These are phyloP conservation scores for Lasiosphaeris hirsuta DNA, from an alignment of 495 filamentous ascomycete genomes.

Conservation along the genomic window DNA sequence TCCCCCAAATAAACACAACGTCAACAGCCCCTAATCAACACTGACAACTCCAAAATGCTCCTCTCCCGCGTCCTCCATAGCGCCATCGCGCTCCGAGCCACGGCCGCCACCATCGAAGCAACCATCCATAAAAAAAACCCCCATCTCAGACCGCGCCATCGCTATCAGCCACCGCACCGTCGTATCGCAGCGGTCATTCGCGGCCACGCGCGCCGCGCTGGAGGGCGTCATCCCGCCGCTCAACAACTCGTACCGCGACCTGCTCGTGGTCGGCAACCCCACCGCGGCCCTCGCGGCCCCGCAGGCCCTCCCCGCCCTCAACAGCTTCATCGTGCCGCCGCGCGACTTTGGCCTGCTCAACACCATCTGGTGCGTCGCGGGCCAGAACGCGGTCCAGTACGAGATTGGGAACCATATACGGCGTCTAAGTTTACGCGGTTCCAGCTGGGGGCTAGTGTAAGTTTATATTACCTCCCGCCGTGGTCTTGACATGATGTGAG, in stretches of 20 bases:
- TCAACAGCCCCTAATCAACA: too few relatives aligned
- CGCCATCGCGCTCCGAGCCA: too few relatives aligned
- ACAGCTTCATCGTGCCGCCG: slow-evolving; percentile 1
- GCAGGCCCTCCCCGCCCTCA: neutral
- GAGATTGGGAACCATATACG: slow-evolving; percentile 13
- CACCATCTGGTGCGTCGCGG: neutral
- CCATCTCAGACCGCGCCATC: slow-evolving; percentile 1
- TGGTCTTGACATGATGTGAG: neutral
- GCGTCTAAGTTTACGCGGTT: slow-evolving; percentile 5
- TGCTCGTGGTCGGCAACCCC: neutral
- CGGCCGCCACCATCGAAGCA: neutral
- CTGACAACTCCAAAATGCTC: too few relatives aligned
- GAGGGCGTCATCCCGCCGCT: neutral
- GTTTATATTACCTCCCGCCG: neutral
- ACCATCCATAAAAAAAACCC: neutral
- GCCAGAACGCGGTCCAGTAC: slow-evolving; percentile 5
- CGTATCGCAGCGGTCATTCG: slow-evolving; percentile 2
- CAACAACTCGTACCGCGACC: neutral
- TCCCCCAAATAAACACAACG: too few relatives aligned
- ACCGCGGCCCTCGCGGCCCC: neutral
- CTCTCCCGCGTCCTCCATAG: too few relatives aligned
- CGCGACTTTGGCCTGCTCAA: neutral
- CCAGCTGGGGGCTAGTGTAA: neutral
- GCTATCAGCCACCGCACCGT: slow-evolving; percentile 8
- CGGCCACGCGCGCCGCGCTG: neutral